Conservation (phyloP, 1,284 basidiomycete species). For the Flammula alnicola region DNA sequence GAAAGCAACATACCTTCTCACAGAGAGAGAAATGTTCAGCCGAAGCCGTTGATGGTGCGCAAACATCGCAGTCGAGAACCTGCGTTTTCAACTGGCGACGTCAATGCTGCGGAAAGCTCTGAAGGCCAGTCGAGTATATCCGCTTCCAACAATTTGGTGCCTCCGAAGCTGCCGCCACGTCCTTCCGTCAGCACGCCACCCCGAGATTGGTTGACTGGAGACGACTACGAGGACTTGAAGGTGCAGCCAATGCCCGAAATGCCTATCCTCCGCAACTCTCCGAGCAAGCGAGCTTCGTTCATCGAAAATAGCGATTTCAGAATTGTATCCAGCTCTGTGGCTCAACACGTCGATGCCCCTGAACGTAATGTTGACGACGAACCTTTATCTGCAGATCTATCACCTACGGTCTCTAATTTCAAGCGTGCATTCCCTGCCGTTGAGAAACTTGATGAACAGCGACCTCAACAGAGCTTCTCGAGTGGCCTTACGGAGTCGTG, state of each 20-base stretch:
- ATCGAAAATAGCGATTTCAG: constrained; percentile 56
- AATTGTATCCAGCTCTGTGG: constrained; percentile 53
- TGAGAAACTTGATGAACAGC: constrained; percentile 29
- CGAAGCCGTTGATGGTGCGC: constrained; percentile 41
- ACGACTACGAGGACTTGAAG: constrained; percentile 46
- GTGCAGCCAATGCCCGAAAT: constrained; percentile 32
- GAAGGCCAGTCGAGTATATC: neutral
- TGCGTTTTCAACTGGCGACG: constrained; percentile 18
- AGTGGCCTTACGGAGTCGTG: constrained; percentile 32
- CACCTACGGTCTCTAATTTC: constrained; percentile 39
- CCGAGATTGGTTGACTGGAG: constrained; percentile 77
- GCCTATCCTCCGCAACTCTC: constrained; percentile 66
- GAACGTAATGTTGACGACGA: constrained; percentile 20
- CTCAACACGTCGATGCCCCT: constrained; percentile 38
- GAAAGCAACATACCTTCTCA: neutral
- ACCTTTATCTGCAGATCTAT: constrained; percentile 27
- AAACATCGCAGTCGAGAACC: constrained; percentile 47
- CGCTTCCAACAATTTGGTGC: constrained; percentile 17
- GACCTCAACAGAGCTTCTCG: constrained; percentile 16
- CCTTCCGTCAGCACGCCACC: constrained; percentile 14
- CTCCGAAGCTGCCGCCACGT: constrained; percentile 23
- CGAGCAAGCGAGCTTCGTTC: constrained; percentile 70
- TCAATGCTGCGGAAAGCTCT: constrained; percentile 31
- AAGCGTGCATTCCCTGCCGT: constrained; percentile 41
- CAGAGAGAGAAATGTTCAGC: neutral